Evolutionary conservation across 2,329 filamentous ascomycete species (phyloP).

Genomic region (Diplodia seriata): DNA sequence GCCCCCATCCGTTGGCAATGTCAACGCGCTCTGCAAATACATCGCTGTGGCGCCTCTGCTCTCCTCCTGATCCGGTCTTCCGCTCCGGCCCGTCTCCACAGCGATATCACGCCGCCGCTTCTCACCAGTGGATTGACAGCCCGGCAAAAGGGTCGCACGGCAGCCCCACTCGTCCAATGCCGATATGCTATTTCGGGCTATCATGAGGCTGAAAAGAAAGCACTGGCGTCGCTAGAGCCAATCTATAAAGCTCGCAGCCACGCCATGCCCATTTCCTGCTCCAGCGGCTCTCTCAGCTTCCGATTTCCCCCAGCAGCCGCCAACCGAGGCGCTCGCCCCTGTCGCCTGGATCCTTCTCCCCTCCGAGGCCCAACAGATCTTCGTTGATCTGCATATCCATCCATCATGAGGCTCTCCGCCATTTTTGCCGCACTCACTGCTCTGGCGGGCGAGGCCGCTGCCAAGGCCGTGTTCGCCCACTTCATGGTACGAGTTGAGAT

Average conservation of each 20-base stretch:
- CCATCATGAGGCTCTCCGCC: conserved; percentile 17
- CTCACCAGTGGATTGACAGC: neutral
- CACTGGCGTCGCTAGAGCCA: neutral
- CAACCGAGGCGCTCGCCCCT: neutral
- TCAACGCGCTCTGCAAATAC: neutral
- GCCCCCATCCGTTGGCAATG: conserved; percentile 26
- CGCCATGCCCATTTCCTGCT: neutral
- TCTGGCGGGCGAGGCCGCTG: conserved; percentile 13
- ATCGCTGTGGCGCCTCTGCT: neutral
- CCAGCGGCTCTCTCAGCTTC: conserved; percentile 10
- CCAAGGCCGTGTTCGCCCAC: conserved; percentile 30
- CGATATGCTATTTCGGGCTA: conserved; percentile 13
- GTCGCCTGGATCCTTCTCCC: neutral
- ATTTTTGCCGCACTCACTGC: conserved; percentile 26
- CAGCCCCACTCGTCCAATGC: neutral
- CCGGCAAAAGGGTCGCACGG: neutral
- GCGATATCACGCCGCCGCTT: neutral
- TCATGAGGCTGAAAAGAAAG: conserved; percentile 1
- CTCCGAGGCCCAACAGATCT: neutral
- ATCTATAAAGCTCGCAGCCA: neutral
- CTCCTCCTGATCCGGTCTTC: neutral
- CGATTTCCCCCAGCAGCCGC: neutral
- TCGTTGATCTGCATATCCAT: neutral
- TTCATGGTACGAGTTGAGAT: conserved; percentile 21
- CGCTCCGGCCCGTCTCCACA: conserved; percentile 26